Evolutionary conservation across 805 yeast genomes (phyloP).

Genomic region (Komagataella populi): DNA sequence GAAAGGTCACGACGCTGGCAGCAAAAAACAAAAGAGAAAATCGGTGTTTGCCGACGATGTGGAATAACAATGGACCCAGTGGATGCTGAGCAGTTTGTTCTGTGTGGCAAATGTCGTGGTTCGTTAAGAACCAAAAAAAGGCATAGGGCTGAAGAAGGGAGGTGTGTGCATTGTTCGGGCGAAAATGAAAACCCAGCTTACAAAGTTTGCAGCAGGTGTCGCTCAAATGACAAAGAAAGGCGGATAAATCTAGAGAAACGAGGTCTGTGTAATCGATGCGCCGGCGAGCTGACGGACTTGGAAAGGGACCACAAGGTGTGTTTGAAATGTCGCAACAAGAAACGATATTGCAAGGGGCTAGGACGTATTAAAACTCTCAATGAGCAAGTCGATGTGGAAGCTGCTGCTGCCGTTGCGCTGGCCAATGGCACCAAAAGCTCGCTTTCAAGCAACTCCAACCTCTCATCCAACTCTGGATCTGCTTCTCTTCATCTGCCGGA

Average conservation of each 20-base stretch:
- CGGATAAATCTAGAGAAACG: slow-evolving; percentile 39
- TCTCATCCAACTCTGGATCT: neutral
- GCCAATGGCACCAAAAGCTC: slow-evolving; percentile 1
- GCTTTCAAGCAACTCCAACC: neutral
- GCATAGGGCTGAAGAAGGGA: slow-evolving; percentile 45
- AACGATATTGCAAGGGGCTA: neutral
- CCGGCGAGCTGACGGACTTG: slow-evolving; percentile 27
- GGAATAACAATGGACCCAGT: slow-evolving; percentile 28
- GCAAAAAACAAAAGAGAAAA: slow-evolving; percentile 39
- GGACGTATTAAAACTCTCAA: neutral
- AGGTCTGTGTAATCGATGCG: slow-evolving; percentile 55
- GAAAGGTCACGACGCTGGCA: slow-evolving; percentile 57
- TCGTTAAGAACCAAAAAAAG: slow-evolving; percentile 42
- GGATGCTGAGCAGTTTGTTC: slow-evolving; percentile 36
- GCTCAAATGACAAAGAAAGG: slow-evolving; percentile 46
- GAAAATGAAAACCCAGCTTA: slow-evolving; percentile 32
- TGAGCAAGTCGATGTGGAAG: slow-evolving; percentile 1
- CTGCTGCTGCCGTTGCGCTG: slow-evolving; percentile 4
- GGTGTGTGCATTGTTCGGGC: slow-evolving; percentile 59
- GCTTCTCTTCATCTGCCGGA: neutral
- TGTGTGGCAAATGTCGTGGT: slow-evolving; percentile 48
- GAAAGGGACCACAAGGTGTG: slow-evolving; percentile 50
- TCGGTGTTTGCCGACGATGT: slow-evolving; percentile 54
- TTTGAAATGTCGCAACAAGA: slow-evolving; percentile 31
- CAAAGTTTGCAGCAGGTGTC: slow-evolving; percentile 55